A percentile compares a stretch with the other conserved stretches of the same genome.
Evolutionary conservation across 306 rosid genomes (phyloP).

Genomic region (Medicago arabica): DNA sequence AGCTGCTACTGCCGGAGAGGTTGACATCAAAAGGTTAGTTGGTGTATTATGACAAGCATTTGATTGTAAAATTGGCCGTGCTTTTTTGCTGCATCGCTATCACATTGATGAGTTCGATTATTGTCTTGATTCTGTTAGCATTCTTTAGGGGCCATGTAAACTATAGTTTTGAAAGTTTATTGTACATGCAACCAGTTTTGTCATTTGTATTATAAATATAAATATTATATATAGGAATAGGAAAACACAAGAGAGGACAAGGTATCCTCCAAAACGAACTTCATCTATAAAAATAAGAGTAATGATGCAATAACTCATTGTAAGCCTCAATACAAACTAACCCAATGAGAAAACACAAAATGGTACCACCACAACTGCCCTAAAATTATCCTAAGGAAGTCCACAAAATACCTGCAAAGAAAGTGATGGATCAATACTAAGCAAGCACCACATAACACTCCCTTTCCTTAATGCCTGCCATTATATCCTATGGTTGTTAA

Average conservation of each 20-base stretch:
- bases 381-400: neutral
- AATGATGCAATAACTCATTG: neutral
- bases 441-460: neutral
- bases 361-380: slow-evolving; percentile 5
- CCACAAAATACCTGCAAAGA: slow-evolving; percentile 11
- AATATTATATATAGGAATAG: slow-evolving; percentile 10
- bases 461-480: neutral
- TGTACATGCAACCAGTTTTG: slow-evolving; percentile 3
- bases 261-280: slow-evolving; percentile 29
- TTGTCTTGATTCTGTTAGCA: slow-evolving; percentile 15
- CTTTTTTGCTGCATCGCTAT: slow-evolving; percentile 21
- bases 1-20: slow-evolving; percentile 62
- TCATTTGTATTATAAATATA: neutral
- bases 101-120: slow-evolving; percentile 21
- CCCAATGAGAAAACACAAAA: slow-evolving; percentile 22
- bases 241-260: slow-evolving; percentile 14
- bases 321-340: neutral
- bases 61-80: slow-evolving; percentile 23
- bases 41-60: slow-evolving; percentile 13
- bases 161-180: slow-evolving; percentile 12
- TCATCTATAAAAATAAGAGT: neutral
- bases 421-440: neutral
- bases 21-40: slow-evolving; percentile 68
- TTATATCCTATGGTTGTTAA: neutral
- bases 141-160: slow-evolving; percentile 7